Evolutionary conservation across 176 grass and related monocot species (phyloP).

Genomic region (Paspalum notatum): DNA sequence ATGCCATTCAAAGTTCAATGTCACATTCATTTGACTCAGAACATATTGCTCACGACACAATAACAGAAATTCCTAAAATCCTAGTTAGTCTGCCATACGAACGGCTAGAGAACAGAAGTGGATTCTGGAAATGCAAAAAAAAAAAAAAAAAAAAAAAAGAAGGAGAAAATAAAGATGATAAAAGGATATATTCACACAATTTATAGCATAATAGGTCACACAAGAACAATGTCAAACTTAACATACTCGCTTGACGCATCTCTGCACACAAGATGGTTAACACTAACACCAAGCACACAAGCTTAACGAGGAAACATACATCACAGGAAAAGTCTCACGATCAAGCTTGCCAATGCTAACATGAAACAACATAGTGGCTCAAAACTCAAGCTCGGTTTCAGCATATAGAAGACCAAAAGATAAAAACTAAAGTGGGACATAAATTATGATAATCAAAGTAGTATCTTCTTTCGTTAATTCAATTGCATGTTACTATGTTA

Average conservation of each 20-base stretch:
- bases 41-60: not conserved
- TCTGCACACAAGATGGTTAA: conserved; percentile 29
- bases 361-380: not conserved
- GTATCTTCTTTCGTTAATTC: not conserved
- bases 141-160: not conserved
- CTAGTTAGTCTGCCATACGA: not conserved
- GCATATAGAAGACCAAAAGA: not conserved
- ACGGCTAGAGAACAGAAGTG: not conserved
- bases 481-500: not conserved
- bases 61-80: not conserved
- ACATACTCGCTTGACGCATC: conserved; percentile 59
- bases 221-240: not conserved
- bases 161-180: not conserved
- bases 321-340: not conserved
- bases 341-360: not conserved
- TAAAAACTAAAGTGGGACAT: not conserved
- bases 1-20: not conserved
- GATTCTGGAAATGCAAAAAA: not conserved
- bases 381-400: not conserved
- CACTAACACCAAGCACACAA: not conserved
- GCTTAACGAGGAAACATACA: conserved; percentile 1
- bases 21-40: not conserved
- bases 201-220: not conserved
- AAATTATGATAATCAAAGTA: not conserved
- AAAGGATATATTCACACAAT: not conserved